A percentile compares a stretch with the other conserved stretches of the same genome.
phyloP scores from a whole-genome alignment of 371 early-diverging fungal genomes.

The Encephalitozoon intestinalis region DNA sequence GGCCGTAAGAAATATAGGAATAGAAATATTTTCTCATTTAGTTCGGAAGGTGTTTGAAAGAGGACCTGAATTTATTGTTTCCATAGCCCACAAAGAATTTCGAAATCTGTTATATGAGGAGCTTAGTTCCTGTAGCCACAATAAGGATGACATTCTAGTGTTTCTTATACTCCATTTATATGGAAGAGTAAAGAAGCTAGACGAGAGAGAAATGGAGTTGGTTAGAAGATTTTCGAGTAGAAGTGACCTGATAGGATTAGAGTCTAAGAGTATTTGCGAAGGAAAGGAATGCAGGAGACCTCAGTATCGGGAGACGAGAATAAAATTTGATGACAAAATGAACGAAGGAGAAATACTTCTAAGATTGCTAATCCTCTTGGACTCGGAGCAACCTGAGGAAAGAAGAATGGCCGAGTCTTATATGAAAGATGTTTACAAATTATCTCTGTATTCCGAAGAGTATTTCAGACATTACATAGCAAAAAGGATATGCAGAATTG shows the following conservation, averaged over 20 bases:
- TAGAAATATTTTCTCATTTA: not conserved
- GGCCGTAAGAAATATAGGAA: not conserved
- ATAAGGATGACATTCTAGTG: not conserved
- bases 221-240: not conserved
- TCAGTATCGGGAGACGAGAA: not conserved
- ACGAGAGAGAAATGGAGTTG: not conserved
- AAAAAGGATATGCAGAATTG: not conserved
- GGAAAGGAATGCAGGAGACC: not conserved
- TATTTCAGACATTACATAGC: not conserved
- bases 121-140: not conserved
- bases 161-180: not conserved
- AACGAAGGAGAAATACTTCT: not conserved
- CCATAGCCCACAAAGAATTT: not conserved
- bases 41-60: not conserved
- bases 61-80: not conserved
- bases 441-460: not conserved
- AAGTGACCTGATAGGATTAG: not conserved
- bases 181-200: not conserved
- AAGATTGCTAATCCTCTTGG: not conserved
- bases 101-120: not conserved
- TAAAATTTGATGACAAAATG: not conserved
- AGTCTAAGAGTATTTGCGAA: not conserved
- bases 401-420: not conserved
- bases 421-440: not conserved
- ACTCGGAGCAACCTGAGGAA: not conserved